Conservation (phyloP, 495 filamentous ascomycete species). For the Evernia prunastri region DNA sequence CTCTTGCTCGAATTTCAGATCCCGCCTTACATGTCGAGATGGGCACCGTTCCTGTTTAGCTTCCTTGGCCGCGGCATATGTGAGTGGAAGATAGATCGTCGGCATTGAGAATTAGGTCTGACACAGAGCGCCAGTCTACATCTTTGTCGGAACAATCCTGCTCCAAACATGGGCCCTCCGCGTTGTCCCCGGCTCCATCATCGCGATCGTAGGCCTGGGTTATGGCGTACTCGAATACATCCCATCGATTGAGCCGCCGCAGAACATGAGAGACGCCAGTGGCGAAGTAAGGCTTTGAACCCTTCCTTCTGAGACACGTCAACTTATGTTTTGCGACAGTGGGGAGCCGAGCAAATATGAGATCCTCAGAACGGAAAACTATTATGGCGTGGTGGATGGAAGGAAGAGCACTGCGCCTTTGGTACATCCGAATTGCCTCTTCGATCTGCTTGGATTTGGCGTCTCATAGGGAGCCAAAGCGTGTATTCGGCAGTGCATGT, state of each 20-base stretch:
- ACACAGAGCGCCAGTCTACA: conserved; percentile 63
- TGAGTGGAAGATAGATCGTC: conserved; percentile 45
- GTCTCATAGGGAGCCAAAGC: neutral
- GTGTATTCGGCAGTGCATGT: neutral
- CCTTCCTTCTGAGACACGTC: neutral
- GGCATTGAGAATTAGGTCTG: conserved; percentile 18
- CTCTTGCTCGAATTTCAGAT: conserved; percentile 81
- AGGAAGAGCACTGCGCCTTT: conserved; percentile 9
- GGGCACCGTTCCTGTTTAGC: conserved; percentile 95
- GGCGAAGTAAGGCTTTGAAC: conserved; percentile 30
- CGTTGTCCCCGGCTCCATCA: conserved; percentile 60
- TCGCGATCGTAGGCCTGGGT: conserved; percentile 68
- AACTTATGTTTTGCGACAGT: conserved; percentile 41
- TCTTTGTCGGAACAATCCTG: conserved; percentile 85
- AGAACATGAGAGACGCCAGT: conserved; percentile 93
- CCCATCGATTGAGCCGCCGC: conserved; percentile 91
- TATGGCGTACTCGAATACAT: conserved; percentile 89
- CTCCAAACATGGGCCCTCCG: conserved; percentile 54
- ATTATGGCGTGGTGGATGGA: neutral
- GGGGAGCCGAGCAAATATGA: conserved; percentile 89
- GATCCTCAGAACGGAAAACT: neutral
- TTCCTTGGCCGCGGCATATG: conserved; percentile 93
- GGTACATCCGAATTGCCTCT: neutral
- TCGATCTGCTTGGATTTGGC: neutral
- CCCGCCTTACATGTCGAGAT: conserved; percentile 82